Conservation (phyloP, 768 basidiomycete species). For the Cystofilobasidium bisporidii region DNA sequence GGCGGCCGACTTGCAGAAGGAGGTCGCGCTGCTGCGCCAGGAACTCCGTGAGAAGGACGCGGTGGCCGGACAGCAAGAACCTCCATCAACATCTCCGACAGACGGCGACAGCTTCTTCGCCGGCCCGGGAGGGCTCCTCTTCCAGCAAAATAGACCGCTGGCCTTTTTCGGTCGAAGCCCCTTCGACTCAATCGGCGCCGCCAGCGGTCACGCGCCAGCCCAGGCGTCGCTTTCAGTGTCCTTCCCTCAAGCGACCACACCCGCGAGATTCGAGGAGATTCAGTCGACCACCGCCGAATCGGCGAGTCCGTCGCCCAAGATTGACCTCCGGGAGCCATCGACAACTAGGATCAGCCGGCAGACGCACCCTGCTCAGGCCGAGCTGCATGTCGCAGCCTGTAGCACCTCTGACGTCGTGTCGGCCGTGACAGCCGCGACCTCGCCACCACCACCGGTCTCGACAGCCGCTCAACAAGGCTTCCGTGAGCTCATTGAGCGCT, state of each 20-base stretch:
- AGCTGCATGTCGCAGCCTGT: too few relatives aligned
- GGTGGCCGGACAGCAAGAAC: too few relatives aligned
- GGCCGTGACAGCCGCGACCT: background rate
- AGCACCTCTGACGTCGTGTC: too few relatives aligned
- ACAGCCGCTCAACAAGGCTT: background rate
- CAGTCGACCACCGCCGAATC: too few relatives aligned
- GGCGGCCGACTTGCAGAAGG: background rate
- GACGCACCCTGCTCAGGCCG: too few relatives aligned
- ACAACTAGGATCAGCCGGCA: background rate
- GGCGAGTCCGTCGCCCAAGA: background rate
- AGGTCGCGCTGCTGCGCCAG: background rate
- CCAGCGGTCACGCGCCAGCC: too few relatives aligned
- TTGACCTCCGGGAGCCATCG: background rate
- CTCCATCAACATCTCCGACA: background rate
- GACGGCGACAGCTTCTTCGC: background rate
- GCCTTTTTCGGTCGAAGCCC: too few relatives aligned
- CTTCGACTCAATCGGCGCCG: too few relatives aligned
- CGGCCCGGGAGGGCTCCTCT: background rate
- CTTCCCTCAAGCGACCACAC: too few relatives aligned
- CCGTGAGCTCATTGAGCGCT: background rate
- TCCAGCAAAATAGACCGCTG: background rate
- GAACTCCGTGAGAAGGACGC: background rate
- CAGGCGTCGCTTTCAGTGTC: too few relatives aligned
- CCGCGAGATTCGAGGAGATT: too few relatives aligned
- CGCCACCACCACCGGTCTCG: background rate